Conservation (phyloP, 2,329 filamentous ascomycete genomes). For the Calonectria pteridis region DNA sequence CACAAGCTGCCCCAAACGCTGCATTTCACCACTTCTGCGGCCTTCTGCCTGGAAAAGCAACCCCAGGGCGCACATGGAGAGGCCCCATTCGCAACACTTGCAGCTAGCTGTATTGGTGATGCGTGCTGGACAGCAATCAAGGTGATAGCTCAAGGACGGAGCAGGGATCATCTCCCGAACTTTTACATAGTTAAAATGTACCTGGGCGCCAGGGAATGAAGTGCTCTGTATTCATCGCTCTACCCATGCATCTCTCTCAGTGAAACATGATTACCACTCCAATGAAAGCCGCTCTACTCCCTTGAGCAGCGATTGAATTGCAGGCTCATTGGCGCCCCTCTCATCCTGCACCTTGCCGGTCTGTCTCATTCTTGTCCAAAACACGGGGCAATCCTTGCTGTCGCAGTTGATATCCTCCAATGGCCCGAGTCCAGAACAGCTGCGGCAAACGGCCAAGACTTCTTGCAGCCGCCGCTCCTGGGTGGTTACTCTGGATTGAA, state of each 20-base stretch:
- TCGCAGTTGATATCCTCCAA: conserved; percentile 87
- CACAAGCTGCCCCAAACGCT: background rate
- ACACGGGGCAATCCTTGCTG: conserved; percentile 92
- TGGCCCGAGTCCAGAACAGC: conserved; percentile 80
- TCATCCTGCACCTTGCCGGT: conserved; percentile 59
- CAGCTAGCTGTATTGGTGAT: background rate
- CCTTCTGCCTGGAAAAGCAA: background rate
- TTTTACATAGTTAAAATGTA: background rate
- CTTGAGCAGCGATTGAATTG: conserved; percentile 48
- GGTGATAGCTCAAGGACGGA: background rate
- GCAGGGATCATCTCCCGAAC: background rate
- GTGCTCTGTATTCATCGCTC: background rate
- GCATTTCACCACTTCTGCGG: background rate
- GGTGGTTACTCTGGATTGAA: conserved; percentile 72
- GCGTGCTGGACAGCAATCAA: background rate
- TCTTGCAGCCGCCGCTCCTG: conserved; percentile 75
- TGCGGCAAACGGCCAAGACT: conserved; percentile 80
- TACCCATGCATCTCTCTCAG: background rate
- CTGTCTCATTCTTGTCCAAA: conserved; percentile 82
- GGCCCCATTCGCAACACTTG: background rate
- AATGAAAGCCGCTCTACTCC: conserved; percentile 44
- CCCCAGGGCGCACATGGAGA: background rate
- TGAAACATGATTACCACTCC: conserved; percentile 45
- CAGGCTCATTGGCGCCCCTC: conserved; percentile 48
- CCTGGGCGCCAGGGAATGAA: background rate